phyloP scores from a whole-genome alignment of 805 yeast genomes.

The Metschnikowia bowlesiae region DNA sequence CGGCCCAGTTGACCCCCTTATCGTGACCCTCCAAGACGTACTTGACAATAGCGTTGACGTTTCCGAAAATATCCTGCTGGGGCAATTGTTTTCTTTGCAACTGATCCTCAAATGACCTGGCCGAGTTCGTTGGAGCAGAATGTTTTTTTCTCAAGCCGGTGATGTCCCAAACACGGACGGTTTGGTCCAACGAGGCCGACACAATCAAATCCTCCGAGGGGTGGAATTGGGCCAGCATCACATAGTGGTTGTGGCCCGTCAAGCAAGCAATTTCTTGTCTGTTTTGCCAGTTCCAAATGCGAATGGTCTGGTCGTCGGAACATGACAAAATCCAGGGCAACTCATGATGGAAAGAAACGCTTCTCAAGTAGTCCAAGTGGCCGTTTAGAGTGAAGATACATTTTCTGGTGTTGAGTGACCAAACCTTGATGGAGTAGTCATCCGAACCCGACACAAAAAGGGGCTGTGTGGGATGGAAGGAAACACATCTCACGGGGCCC shows the following conservation, averaged over 20 bases:
- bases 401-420: slow-evolving; percentile 90
- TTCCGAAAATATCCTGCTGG: slow-evolving; percentile 91
- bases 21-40: slow-evolving; percentile 97
- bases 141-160: slow-evolving; percentile 92
- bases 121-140: slow-evolving; percentile 62
- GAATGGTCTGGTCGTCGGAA: slow-evolving; percentile 96
- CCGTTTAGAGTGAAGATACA: slow-evolving; percentile 89
- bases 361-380: slow-evolving; percentile 92
- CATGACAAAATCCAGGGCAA: slow-evolving; percentile 96
- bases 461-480: slow-evolving; percentile 97
- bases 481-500: slow-evolving; percentile 95
- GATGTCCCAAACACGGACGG: slow-evolving; percentile 99
- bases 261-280: slow-evolving; percentile 94
- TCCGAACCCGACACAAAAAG: slow-evolving; percentile 97
- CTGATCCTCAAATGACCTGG: slow-evolving; percentile 57
- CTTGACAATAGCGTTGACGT: slow-evolving; percentile 89
- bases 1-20: slow-evolving; percentile 97
- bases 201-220: slow-evolving; percentile 92
- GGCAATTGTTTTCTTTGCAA: slow-evolving; percentile 60
- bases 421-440: slow-evolving; percentile 89
- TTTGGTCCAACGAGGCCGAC: slow-evolving; percentile 93
- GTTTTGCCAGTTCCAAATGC: slow-evolving; percentile 99
- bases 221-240: slow-evolving; percentile 97
- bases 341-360: slow-evolving; percentile 91
- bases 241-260: slow-evolving; percentile 98